Evolutionary conservation across 768 basidiomycete genomes (phyloP).

Genomic region (Pisolithus marmoratus): DNA sequence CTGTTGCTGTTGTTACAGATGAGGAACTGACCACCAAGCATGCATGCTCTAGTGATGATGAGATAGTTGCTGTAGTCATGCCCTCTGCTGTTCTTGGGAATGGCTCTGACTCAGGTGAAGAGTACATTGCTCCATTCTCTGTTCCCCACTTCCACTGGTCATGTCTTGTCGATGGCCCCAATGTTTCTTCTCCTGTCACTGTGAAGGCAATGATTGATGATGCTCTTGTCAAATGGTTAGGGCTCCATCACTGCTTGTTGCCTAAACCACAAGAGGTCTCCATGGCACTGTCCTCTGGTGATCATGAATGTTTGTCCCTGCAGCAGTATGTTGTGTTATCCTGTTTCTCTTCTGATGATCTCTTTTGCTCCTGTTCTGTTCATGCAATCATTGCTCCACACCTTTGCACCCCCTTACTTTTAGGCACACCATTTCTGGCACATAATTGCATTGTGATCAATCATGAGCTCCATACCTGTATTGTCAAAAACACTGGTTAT

Average conservation of each 20-base stretch:
- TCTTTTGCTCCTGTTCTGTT: conserved; percentile 4
- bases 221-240: conserved; percentile 10
- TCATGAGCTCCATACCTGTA: conserved; percentile 3
- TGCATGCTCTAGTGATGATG: no score
- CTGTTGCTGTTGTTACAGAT: no score
- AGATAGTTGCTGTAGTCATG: neutral
- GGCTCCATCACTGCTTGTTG: neutral
- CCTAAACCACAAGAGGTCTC: conserved; percentile 2
- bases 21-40: no score
- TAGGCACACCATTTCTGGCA: conserved; percentile 30
- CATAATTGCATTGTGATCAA: conserved; percentile 32
- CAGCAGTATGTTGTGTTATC: conserved; percentile 11
- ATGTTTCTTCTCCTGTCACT: neutral
- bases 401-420: conserved; percentile 24
- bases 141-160: conserved; percentile 8
- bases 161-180: conserved; percentile 7
- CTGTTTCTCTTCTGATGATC: conserved; percentile 2
- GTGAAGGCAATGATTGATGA: conserved; percentile 21
- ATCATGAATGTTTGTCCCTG: neutral
- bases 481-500: neutral
- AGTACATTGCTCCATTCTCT: conserved; percentile 5
- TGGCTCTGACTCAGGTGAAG: conserved; percentile 8
- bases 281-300: neutral
- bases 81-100: conserved; percentile 2
- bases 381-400: conserved; percentile 18